Evolutionary conservation across 352 stramenopile species (phyloP), one percentile per base, ranked within the genome.

Genomic region (Thraustochytrium striatum): DNA sequence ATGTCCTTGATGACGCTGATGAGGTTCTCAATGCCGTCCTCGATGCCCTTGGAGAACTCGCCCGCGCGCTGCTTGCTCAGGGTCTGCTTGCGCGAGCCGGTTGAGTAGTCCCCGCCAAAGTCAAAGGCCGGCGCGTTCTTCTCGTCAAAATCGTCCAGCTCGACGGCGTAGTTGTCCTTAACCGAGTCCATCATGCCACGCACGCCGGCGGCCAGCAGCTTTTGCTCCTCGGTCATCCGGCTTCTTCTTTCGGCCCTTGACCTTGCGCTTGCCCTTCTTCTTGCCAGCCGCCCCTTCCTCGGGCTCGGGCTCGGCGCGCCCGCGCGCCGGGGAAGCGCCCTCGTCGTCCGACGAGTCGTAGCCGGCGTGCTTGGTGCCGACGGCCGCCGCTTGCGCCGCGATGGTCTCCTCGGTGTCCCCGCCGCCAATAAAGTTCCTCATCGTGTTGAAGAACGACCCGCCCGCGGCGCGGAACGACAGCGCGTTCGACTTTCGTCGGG

Each of bases 21-120:
- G 25, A 80, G 55, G 13, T 80, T 70, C 32, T 80, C 55, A 5
- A 80, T 80, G 33, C 70, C 58, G 9, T 72, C 9, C 47, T 80
- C 55, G 1, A 80, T 38, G n/a, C 55, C 58, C 65, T 61, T 75
- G 7, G 65, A 75, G 50, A 75, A 75, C 5, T 75, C 65, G 25
- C 65, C 65, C n/a, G 65, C 65, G 50, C 65, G 65, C 41, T 75
- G 65, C 65, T 75, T 75, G 21, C 32, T 55, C 2, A 75, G 50
- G 8, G 58, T 69, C 11, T 30, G 9, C 1, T 30, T 2, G 7
- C 9, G 5, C 35, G 50, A 53, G 21, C 52, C 52, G 53, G 53
- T 16, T 5, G 5, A 5, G 25, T 75, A 75, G 25, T 75, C 36
- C 32, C 43, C 65, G 41, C 65, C 65, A 70, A 75, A 75, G 65